These are phyloP conservation scores for Cicer bijugum DNA, from an alignment of 306 rosid species.

Conservation along the genomic window DNA sequence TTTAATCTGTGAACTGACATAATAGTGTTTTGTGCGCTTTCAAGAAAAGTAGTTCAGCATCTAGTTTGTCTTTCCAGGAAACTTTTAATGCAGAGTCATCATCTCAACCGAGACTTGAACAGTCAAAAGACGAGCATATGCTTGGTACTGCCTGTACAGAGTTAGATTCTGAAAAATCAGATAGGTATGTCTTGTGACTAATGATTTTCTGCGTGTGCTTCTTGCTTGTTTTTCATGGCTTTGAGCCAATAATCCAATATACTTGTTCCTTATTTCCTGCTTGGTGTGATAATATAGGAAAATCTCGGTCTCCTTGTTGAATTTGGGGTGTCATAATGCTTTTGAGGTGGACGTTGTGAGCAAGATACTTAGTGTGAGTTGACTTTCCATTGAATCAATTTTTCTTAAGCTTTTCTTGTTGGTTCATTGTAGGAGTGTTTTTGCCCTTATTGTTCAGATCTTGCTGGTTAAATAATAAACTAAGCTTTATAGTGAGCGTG, in stretches of 20 bases:
- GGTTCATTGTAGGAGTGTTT: neutral
- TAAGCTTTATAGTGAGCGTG: neutral
- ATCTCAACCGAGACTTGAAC: slow-evolving; percentile 31
- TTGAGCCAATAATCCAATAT: slow-evolving; percentile 21
- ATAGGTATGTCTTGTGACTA: slow-evolving; percentile 51
- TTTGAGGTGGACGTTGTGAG: slow-evolving; percentile 51
- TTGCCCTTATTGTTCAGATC: slow-evolving; percentile 22
- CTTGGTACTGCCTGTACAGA: slow-evolving; percentile 23
- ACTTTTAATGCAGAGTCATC: slow-evolving; percentile 25
- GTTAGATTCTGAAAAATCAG: slow-evolving; percentile 50
- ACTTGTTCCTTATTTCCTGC: slow-evolving; percentile 23
- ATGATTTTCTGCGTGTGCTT: slow-evolving; percentile 8
- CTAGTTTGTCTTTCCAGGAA: slow-evolving; percentile 43
- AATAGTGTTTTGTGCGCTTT: neutral
- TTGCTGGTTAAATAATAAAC: slow-evolving; percentile 13
- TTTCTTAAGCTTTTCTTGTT: neutral
- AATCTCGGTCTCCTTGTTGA: slow-evolving; percentile 53
- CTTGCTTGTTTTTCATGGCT: neutral
- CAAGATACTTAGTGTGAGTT: slow-evolving; percentile 46
- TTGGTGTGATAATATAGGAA: slow-evolving; percentile 55
- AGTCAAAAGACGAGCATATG: slow-evolving; percentile 38
- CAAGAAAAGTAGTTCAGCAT: no score
- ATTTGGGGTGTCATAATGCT: slow-evolving; percentile 49
- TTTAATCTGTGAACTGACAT: neutral
- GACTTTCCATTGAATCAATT: neutral